phyloP scores from a whole-genome alignment of 768 basidiomycete species.

The Suillus subluteus region DNA sequence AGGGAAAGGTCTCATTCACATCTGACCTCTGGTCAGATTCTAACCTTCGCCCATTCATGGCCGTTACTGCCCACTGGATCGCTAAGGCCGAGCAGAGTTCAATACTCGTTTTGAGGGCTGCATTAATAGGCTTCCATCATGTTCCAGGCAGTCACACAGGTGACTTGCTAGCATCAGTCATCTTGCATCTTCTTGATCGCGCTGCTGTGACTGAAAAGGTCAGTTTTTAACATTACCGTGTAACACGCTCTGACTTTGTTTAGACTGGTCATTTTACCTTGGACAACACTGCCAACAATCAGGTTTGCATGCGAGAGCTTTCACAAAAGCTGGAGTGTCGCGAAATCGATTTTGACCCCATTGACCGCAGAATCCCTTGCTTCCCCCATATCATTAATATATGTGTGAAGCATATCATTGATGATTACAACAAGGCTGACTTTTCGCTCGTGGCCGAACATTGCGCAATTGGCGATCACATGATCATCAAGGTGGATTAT shows the following conservation, averaged over 20 bases:
- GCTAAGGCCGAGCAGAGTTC: constrained; percentile 4
- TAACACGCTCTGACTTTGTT: not conserved
- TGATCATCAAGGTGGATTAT: not conserved
- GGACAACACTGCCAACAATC: not conserved
- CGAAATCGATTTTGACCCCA: not conserved
- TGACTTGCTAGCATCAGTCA: constrained; percentile 10
- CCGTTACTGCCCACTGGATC: constrained; percentile 21
- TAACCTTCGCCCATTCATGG: constrained; percentile 16
- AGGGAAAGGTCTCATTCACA: constrained; percentile 17
- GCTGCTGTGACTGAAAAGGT: not conserved
- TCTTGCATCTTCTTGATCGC: not conserved
- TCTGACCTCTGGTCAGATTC: constrained; percentile 22
- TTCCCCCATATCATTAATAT: not conserved
- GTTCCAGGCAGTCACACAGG: constrained; percentile 22
- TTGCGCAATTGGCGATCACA: not conserved
- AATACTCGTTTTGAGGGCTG: constrained; percentile 14
- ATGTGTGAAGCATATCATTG: not conserved
- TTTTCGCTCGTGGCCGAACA: not conserved
- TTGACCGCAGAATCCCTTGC: not conserved
- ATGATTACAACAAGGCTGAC: not conserved
- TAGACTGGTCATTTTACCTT: constrained; percentile 1
- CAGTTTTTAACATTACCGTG: not conserved
- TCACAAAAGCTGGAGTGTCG: not conserved
- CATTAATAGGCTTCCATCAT: constrained; percentile 17
- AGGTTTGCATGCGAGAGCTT: not conserved